Evolutionary conservation across 805 yeast species (phyloP).

Genomic region (Starmerella stigmatis): DNA sequence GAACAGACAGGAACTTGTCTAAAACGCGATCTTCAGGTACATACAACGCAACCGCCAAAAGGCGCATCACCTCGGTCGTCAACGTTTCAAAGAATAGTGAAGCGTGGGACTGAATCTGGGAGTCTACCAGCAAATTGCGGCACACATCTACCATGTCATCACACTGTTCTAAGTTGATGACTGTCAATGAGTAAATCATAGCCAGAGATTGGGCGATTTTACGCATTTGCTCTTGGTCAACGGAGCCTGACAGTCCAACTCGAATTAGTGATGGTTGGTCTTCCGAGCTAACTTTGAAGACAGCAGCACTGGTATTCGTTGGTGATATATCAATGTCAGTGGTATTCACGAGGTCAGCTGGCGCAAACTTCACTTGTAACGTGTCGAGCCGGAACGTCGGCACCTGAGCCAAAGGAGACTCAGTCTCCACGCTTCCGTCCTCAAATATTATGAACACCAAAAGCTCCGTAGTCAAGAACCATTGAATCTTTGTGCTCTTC

Average conservation of each 20-base stretch:
- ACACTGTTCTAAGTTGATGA: conserved; percentile 52
- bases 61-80: conserved; percentile 59
- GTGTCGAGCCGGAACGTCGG: conserved; percentile 13
- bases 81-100: conserved; percentile 36
- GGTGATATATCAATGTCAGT: conserved; percentile 30
- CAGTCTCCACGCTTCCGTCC: conserved; percentile 22
- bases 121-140: conserved; percentile 38
- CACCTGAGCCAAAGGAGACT: conserved; percentile 18
- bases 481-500: conserved; percentile 9
- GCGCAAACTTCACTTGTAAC: conserved; percentile 13
- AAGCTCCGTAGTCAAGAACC: conserved; percentile 18
- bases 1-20: conserved; percentile 63
- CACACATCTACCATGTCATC: conserved; percentile 60
- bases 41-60: conserved; percentile 62
- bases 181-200: conserved; percentile 54
- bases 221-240: conserved; percentile 2
- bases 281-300: background rate
- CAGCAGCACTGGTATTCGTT: conserved; percentile 20
- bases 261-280: background rate
- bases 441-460: conserved; percentile 20
- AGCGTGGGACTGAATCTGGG: conserved; percentile 21
- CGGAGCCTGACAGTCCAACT: background rate
- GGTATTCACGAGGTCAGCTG: conserved; percentile 11
- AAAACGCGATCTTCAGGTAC: conserved; percentile 56
- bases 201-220: conserved; percentile 48